phyloP scores from a whole-genome alignment of 768 basidiomycete species.

The Coprinopsis cinerea region DNA sequence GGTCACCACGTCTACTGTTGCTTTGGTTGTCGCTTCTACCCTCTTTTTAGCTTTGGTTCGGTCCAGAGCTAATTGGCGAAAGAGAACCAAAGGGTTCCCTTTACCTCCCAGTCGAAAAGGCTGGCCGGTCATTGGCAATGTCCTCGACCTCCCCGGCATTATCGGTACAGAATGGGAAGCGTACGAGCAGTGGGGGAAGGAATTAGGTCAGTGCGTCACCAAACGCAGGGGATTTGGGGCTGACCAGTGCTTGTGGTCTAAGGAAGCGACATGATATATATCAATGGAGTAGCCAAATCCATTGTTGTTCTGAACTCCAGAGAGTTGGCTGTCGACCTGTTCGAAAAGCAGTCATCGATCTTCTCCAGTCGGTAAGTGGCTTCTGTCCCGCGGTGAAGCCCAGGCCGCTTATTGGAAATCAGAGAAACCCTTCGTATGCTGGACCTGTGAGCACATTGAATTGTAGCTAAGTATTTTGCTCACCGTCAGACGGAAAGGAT shows the following conservation, averaged over 20 bases:
- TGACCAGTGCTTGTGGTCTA: not conserved
- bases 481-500: too few species aligned
- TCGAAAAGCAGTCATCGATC: slow-evolving; percentile 19
- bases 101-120: slow-evolving; percentile 7
- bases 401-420: not conserved
- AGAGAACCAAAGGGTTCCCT: not conserved
- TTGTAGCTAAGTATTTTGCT: not conserved
- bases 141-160: slow-evolving; percentile 4
- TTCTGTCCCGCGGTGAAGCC: not conserved
- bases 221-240: too few species aligned
- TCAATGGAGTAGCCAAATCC: slow-evolving; percentile 14
- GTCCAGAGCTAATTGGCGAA: not conserved
- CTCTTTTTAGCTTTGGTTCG: not conserved
- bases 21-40: not conserved
- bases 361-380: slow-evolving; percentile 18
- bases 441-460: not conserved
- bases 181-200: slow-evolving; percentile 3
- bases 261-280: slow-evolving; percentile 21
- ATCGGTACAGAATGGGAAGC: not conserved
- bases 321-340: slow-evolving; percentile 16
- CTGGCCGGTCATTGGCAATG: slow-evolving; percentile 9
- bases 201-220: not conserved
- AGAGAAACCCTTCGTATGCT: too few species aligned
- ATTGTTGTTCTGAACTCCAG: slow-evolving; percentile 19
- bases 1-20: too few species aligned